phyloP scores from a whole-genome alignment of 148 eudicot species.

The Silene conica region DNA sequence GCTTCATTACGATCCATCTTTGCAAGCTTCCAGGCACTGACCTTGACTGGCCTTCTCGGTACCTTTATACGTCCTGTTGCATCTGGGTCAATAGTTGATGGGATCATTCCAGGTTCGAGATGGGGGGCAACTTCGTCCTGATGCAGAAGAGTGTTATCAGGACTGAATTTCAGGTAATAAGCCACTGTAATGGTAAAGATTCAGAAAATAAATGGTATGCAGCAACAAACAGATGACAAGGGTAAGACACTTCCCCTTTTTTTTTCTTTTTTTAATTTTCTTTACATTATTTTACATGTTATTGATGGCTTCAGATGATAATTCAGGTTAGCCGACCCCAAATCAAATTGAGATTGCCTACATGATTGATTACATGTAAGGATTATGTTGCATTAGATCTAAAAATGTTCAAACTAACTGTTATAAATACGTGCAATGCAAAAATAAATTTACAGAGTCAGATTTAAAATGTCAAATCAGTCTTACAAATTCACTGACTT shows the following conservation, averaged over 20 bases:
- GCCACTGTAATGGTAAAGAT: background rate
- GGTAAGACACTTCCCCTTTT: too few relatives aligned
- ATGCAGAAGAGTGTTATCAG: constrained; percentile 12
- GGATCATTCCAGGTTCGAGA: constrained; percentile 89
- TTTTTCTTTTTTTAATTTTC: too few relatives aligned
- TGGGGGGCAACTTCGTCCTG: constrained; percentile 99
- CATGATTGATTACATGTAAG: background rate
- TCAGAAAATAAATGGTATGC: background rate
- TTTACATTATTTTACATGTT: background rate
- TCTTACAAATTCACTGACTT: background rate
- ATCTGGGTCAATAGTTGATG: constrained; percentile 93
- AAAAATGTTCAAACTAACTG: background rate
- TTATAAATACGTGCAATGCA: background rate
- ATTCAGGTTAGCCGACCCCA: too few relatives aligned
- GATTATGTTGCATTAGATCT: background rate
- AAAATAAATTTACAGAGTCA: background rate
- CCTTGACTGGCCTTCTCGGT: constrained; percentile 60
- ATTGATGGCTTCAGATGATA: too few relatives aligned
- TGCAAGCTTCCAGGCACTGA: constrained; percentile 95
- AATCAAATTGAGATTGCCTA: too few relatives aligned
- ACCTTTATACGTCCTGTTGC: constrained; percentile 50
- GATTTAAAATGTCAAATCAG: background rate
- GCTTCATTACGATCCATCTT: constrained; percentile 81
- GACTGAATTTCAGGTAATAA: background rate
- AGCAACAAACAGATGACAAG: background rate